phyloP scores from a whole-genome alignment of 2,329 filamentous ascomycete genomes.

The Aspergillus brasiliensis region DNA sequence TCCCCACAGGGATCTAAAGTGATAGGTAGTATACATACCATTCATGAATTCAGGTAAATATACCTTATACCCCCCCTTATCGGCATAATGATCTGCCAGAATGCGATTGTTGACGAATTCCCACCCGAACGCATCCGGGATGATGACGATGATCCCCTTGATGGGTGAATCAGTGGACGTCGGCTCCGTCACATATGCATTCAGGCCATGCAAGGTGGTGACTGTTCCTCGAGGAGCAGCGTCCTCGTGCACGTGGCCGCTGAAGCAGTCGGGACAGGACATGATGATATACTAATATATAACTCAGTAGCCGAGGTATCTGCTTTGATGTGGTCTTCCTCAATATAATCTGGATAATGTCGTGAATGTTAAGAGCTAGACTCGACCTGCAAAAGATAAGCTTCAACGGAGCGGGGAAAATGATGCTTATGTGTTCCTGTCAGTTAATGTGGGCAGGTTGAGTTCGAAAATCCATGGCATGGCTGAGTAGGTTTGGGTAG shows the following conservation, averaged over 20 bases:
- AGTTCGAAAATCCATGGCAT: no score
- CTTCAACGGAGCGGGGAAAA: no score
- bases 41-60: conserved; percentile 62
- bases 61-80: conserved; percentile 53
- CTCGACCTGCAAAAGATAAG: no score
- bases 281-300: conserved; percentile 13
- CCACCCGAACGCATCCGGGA: conserved; percentile 61
- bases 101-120: conserved; percentile 56
- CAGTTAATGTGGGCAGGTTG: no score
- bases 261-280: conserved; percentile 47
- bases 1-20: not conserved
- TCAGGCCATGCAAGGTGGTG: conserved; percentile 51
- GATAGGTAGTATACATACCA: conserved; percentile 30
- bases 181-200: conserved; percentile 52
- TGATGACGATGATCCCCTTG: conserved; percentile 56
- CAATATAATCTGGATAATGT: no score
- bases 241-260: conserved; percentile 47
- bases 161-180: conserved; percentile 19
- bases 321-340: no score
- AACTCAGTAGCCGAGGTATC: no score
- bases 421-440: no score
- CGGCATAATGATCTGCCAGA: conserved; percentile 58
- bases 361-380: no score
- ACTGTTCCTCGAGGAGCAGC: conserved; percentile 50
- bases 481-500: no score